These are phyloP conservation scores for Fonsecaea nubica DNA, from an alignment of 2,329 filamentous ascomycete genomes.

Conservation along the genomic window DNA sequence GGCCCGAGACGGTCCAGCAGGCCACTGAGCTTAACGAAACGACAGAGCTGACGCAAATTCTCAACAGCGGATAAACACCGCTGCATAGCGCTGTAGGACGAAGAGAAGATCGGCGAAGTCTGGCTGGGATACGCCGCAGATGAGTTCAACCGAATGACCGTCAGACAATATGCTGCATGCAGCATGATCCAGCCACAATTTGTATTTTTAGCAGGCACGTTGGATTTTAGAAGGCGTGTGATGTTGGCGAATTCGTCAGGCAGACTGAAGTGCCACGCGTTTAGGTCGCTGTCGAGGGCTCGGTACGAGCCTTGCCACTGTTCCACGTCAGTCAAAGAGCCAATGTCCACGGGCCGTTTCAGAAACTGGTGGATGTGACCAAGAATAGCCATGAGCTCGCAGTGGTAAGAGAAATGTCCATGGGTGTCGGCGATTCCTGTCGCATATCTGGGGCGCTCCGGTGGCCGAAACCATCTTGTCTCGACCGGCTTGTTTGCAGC, in stretches of 20 bases:
- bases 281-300: conserved; percentile 79
- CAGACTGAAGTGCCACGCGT: conserved; percentile 81
- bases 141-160: conserved; percentile 87
- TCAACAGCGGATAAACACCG: conserved; percentile 83
- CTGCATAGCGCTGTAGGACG: conserved; percentile 83
- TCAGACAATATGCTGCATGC: conserved; percentile 88
- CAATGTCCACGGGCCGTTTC: conserved; percentile 88
- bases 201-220: conserved; percentile 70
- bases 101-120: conserved; percentile 84
- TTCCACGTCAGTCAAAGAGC: conserved; percentile 81
- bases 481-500: conserved; percentile 82
- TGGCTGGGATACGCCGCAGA: conserved; percentile 92
- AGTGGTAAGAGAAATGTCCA: conserved; percentile 86
- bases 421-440: conserved; percentile 78
- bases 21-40: conserved; percentile 76
- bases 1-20: conserved; percentile 83
- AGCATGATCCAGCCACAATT: conserved; percentile 90
- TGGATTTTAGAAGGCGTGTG: conserved; percentile 72
- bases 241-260: conserved; percentile 86
- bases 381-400: conserved; percentile 85
- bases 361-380: conserved; percentile 88
- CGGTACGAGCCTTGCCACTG: conserved; percentile 88
- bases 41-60: conserved; percentile 77
- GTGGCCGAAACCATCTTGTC: conserved; percentile 77
- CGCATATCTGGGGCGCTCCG: conserved; percentile 64